These are phyloP conservation scores for Gossypium lobatum DNA, from an alignment of 441 rosid genomes.

Conservation along the genomic window DNA sequence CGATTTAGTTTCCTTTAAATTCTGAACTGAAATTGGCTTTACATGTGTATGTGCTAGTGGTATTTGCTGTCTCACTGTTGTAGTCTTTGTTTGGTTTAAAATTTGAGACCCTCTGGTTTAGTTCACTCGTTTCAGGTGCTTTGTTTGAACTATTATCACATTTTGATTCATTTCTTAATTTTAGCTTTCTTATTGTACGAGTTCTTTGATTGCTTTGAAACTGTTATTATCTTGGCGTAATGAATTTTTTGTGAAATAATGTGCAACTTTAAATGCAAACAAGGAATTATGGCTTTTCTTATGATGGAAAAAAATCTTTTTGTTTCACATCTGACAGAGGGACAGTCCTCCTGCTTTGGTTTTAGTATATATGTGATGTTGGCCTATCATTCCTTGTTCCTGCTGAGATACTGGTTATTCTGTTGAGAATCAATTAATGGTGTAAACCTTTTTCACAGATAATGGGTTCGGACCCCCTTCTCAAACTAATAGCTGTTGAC, in stretches of 20 bases:
- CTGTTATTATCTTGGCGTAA: background rate
- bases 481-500: slow-evolving; percentile 85
- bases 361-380: background rate
- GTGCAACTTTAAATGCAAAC: background rate
- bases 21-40: background rate
- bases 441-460: slow-evolving; percentile 39
- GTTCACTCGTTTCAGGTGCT: background rate
- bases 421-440: slow-evolving; percentile 2
- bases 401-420: background rate
- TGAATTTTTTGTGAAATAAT: background rate
- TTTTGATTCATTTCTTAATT: background rate
- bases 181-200: background rate
- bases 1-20: background rate
- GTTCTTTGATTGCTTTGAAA: background rate
- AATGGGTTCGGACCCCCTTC: slow-evolving; percentile 91
- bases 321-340: slow-evolving; percentile 1
- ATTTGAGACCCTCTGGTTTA: background rate
- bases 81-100: background rate
- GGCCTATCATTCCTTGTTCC: background rate
- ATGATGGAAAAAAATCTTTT: background rate
- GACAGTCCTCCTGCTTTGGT: background rate
- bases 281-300: background rate
- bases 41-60: background rate
- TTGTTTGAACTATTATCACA: slow-evolving; percentile 2
- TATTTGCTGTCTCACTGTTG: background rate